Conservation (phyloP, 495 filamentous ascomycete species). For the Tuber umbilicatum region DNA sequence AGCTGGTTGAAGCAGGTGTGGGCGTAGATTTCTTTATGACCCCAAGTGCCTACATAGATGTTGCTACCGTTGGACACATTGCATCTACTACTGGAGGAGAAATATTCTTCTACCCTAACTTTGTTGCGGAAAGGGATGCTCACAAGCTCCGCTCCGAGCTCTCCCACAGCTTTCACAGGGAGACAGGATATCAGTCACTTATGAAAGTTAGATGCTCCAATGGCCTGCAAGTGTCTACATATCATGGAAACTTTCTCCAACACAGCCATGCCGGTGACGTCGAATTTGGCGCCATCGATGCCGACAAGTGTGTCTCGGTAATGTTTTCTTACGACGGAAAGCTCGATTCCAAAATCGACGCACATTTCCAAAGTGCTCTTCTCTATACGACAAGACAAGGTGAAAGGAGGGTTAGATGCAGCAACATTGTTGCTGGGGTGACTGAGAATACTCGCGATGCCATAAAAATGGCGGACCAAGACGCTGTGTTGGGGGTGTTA, state of each 20-base stretch:
- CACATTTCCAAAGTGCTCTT: conserved; percentile 93
- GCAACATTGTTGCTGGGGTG: conserved; percentile 86
- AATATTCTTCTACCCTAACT: conserved; percentile 93
- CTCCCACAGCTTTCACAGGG: conserved; percentile 76
- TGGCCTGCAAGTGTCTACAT: conserved; percentile 85
- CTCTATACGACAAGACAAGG: conserved; percentile 90
- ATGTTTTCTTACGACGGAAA: conserved; percentile 97
- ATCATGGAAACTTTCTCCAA: conserved; percentile 93
- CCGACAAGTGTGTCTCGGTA: conserved; percentile 86
- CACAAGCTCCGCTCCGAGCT: conserved; percentile 80
- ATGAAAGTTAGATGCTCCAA: conserved; percentile 99
- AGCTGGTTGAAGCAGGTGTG: conserved; percentile 80
- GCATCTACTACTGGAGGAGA: conserved; percentile 81
- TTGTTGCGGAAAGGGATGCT: conserved; percentile 75
- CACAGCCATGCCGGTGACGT: conserved; percentile 84
- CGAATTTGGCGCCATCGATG: conserved; percentile 86
- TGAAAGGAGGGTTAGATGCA: conserved; percentile 84
- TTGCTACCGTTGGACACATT: conserved; percentile 83
- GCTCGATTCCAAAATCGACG: conserved; percentile 88
- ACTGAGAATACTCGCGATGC: conserved; percentile 74
- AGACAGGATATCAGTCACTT: conserved; percentile 91
- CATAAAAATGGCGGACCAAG: conserved; percentile 90
- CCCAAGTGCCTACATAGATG: conserved; percentile 83
- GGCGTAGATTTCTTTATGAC: conserved; percentile 93
- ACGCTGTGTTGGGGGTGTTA: conserved; percentile 77